phyloP scores from a whole-genome alignment of 768 basidiomycete species.

The Macrolepiota albuminosa region DNA sequence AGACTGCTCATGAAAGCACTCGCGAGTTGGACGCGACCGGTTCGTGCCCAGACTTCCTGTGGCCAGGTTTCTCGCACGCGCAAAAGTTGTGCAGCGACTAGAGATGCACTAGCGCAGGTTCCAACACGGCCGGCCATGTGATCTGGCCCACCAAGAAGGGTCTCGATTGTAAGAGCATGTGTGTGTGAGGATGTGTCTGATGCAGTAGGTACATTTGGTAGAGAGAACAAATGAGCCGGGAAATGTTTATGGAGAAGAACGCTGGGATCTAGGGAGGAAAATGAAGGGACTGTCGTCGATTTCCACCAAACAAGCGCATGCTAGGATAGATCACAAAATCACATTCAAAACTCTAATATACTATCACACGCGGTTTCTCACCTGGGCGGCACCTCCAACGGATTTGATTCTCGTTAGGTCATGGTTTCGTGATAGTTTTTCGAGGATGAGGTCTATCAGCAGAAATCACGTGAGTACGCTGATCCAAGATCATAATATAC shows the following conservation, averaged over 20 bases:
- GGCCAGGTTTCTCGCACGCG: constrained; percentile 77
- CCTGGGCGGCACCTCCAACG: constrained; percentile 78
- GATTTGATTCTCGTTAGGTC: constrained; percentile 70
- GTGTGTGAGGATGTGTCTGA: constrained; percentile 80
- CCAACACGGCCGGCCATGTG: constrained; percentile 74
- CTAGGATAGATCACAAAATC: constrained; percentile 24
- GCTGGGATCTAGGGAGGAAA: constrained; percentile 70
- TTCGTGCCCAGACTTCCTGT: constrained; percentile 72
- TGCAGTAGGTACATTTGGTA: constrained; percentile 70
- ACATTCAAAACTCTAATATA: background rate
- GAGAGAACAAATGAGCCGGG: constrained; percentile 57
- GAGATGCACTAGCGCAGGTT: constrained; percentile 63
- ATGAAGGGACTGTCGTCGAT: constrained; percentile 64
- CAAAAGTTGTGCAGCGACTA: constrained; percentile 71
- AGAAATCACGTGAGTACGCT: constrained; percentile 22
- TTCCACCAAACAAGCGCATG: constrained; percentile 88
- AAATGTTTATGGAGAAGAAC: constrained; percentile 69
- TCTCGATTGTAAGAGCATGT: constrained; percentile 71
- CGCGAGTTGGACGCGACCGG: constrained; percentile 74
- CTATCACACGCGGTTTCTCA: constrained; percentile 14
- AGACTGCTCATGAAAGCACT: constrained; percentile 70
- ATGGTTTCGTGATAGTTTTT: constrained; percentile 66
- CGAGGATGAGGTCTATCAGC: constrained; percentile 62
- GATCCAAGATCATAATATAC: constrained; percentile 25
- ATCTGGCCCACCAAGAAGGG: constrained; percentile 73